Percentiles rank a stretch among this genome's conserved stretches.
phyloP scores from a whole-genome alignment of 2,329 filamentous ascomycete genomes.

The Epichloe sibirici region DNA sequence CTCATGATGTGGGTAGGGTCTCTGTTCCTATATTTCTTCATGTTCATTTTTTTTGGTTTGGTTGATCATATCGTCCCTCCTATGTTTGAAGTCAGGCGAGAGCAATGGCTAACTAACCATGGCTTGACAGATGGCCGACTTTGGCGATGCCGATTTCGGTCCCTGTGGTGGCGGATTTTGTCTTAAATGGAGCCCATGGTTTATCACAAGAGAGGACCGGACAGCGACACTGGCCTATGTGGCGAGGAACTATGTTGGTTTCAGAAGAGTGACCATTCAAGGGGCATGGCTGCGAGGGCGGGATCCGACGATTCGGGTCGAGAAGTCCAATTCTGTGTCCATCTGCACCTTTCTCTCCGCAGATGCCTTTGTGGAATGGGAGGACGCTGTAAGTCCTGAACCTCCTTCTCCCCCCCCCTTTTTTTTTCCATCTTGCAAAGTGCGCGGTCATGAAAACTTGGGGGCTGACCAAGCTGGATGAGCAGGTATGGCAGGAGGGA shows the following conservation, averaged over 20 bases:
- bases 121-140: conserved; percentile 15
- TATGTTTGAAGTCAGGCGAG: too few relatives aligned
- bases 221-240: conserved; percentile 38
- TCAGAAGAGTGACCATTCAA: conserved; percentile 34
- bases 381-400: conserved; percentile 30
- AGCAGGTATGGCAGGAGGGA: conserved; percentile 30
- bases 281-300: conserved; percentile 22
- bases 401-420: not conserved
- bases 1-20: conserved; percentile 21
- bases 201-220: conserved; percentile 19
- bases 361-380: conserved; percentile 45
- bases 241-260: conserved; percentile 40
- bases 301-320: conserved; percentile 26
- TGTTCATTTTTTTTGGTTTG: not conserved
- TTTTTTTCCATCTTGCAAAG: too few relatives aligned
- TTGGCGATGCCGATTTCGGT: conserved; percentile 34
- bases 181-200: conserved; percentile 44
- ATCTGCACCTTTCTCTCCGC: conserved; percentile 37
- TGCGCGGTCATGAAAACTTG: too few relatives aligned
- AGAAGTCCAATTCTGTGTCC: conserved; percentile 29
- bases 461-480: not conserved
- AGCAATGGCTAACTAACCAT: not conserved
- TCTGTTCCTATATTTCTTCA: not conserved
- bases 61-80: too few relatives aligned
- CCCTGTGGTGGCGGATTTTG: conserved; percentile 37